Conservation (phyloP, 2,329 filamentous ascomycete species). For the Aspergillus texensis region DNA sequence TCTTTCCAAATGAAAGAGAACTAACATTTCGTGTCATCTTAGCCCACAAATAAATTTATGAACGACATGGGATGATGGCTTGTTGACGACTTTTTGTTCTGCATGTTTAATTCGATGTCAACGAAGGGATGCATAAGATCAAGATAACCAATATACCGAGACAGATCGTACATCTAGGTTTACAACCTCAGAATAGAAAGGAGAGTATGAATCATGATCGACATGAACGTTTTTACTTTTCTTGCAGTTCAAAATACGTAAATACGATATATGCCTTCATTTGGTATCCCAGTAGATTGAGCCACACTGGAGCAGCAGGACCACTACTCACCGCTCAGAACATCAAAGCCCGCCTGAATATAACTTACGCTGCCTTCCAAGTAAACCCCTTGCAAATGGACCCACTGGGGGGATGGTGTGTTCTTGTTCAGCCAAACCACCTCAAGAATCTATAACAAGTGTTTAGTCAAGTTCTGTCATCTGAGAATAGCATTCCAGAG, state of each 20-base stretch:
- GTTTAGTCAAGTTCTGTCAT: no score
- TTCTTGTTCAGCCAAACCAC: no score
- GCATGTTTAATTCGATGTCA: constrained; percentile 24
- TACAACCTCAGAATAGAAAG: neutral
- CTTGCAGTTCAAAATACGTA: neutral
- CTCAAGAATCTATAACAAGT: no score
- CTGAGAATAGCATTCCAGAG: neutral
- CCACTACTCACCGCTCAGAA: neutral
- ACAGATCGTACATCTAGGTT: neutral
- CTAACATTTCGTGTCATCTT: constrained; percentile 22
- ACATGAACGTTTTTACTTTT: neutral
- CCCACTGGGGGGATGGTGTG: no score
- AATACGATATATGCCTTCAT: neutral
- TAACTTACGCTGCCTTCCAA: neutral
- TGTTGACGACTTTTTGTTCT: constrained; percentile 24
- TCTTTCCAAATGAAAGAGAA: constrained; percentile 16
- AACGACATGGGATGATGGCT: constrained; percentile 12
- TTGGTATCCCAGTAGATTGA: neutral
- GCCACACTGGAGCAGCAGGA: neutral
- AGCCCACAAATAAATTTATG: constrained; percentile 38
- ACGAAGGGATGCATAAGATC: constrained; percentile 28
- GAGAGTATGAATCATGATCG: neutral
- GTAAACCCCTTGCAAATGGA: no score
- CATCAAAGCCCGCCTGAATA: neutral
- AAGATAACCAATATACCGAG: constrained; percentile 8